Evolutionary conservation across 2,329 filamentous ascomycete species (phyloP), one percentile per base, ranked within the genome.

Genomic region (Arthrobotrys musiformis): DNA sequence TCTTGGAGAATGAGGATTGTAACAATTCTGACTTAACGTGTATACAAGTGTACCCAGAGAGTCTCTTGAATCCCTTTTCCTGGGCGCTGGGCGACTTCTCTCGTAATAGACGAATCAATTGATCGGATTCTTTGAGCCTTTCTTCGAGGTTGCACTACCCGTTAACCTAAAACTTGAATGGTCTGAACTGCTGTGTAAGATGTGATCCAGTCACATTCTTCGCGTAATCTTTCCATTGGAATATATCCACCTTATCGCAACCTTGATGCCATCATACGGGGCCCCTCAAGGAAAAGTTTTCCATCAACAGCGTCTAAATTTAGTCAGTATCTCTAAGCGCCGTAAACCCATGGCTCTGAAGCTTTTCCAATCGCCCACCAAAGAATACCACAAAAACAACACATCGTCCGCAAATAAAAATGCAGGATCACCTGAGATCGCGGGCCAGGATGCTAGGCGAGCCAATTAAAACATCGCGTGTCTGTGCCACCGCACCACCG

Each of bases 301-400:
- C n/a, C 33, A 13, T 4, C 24, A 24, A 22, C 15, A 48, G 64
- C 48, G 40, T 69, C 48, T 46, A 66, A 73, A 48, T 73, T 37
- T 73, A 64, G 68, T 44, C 30, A 54, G 44, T 46, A 7, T 61
- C 33, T 37, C 33, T 54, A 72, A 63, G 46, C 58, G 68, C 48
- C 68, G 7, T 8, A 40, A 22, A 19, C 50, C 50, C 50, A 56
- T 56, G 28, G n/a, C n/a, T 15, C 28, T 40, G 54, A 58, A 58
- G 54, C 54, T 40, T 35, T 17, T 40, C 6, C 19, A 58, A 13
- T 58, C 54, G 37, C 17, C 24, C 33, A 40, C 40, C 48, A 42
- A 22, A 68, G 62, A 48, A 62, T 70, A 67, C 52, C 28, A 74
- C 70, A 74, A 37, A 68, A 54, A 62, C 70, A 74, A 74, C 70